A percentile compares a stretch with the other conserved stretches of the same genome.
These are phyloP conservation scores for Luffa aegyptiaca DNA, from an alignment of 306 rosid species.

Conservation along the genomic window DNA sequence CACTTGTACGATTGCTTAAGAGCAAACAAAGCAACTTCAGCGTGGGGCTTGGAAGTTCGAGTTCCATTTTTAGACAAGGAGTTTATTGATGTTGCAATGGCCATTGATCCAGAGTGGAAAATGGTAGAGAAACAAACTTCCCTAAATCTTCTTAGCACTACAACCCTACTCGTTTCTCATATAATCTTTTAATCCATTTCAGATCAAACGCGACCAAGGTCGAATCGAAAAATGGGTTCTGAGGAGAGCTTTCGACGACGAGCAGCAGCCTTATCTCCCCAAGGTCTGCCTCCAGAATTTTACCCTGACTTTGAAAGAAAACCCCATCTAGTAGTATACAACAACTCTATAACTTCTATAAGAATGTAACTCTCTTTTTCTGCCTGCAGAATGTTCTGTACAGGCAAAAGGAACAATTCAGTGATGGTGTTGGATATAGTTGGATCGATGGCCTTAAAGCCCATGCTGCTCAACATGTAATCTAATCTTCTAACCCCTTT, in stretches of 20 bases:
- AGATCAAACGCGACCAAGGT: conserved; percentile 71
- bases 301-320: not conserved
- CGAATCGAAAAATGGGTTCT: conserved; percentile 84
- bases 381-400: conserved; percentile 70
- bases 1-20: conserved; percentile 78
- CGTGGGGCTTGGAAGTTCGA: conserved; percentile 95
- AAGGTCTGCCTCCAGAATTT: conserved; percentile 38
- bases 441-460: conserved; percentile 97
- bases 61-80: conserved; percentile 91
- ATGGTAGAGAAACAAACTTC: conserved; percentile 33
- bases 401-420: conserved; percentile 94
- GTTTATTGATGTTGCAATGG: conserved; percentile 73
- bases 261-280: conserved; percentile 80
- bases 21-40: conserved; percentile 87
- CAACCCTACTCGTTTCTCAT: not conserved
- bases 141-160: not conserved
- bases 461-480: conserved; percentile 82
- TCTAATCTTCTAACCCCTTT: conserved; percentile 12
- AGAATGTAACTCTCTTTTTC: conserved; percentile 3
- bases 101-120: conserved; percentile 68
- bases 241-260: conserved; percentile 89
- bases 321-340: not conserved
- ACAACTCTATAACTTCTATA: not conserved
- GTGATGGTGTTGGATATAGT: conserved; percentile 95
- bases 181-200: conserved; percentile 7